phyloP scores from a whole-genome alignment of 768 basidiomycete genomes.

The Hypsizygus marmoreus region DNA sequence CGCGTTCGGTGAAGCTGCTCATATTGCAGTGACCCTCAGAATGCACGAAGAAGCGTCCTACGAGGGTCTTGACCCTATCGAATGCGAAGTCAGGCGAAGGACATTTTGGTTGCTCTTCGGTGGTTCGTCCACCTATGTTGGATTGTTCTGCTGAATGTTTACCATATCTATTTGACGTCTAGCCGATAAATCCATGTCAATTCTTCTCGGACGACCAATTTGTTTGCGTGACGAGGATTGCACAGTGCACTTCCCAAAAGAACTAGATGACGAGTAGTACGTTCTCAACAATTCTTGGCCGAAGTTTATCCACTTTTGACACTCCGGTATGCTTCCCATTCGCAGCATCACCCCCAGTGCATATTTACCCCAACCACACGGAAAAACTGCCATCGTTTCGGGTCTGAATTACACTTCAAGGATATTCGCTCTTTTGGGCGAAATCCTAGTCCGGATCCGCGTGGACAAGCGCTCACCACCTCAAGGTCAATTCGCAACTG shows the following conservation, averaged over 20 bases:
- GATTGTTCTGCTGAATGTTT: background rate
- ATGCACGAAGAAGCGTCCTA: slow-evolving; percentile 89
- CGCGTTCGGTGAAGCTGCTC: slow-evolving; percentile 83
- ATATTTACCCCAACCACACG: slow-evolving; percentile 85
- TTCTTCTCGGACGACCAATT: slow-evolving; percentile 81
- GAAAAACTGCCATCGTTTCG: slow-evolving; percentile 81
- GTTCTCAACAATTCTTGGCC: slow-evolving; percentile 35
- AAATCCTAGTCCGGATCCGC: slow-evolving; percentile 84
- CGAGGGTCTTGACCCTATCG: slow-evolving; percentile 80
- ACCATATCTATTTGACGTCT: slow-evolving; percentile 14
- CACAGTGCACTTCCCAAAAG: slow-evolving; percentile 84
- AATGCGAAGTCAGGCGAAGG: slow-evolving; percentile 83
- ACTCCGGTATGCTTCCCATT: slow-evolving; percentile 14
- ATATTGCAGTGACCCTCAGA: slow-evolving; percentile 78
- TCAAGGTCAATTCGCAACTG: slow-evolving; percentile 83
- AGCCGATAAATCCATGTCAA: slow-evolving; percentile 92
- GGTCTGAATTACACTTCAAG: slow-evolving; percentile 87
- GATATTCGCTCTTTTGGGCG: slow-evolving; percentile 83
- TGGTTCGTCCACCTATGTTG: slow-evolving; percentile 46
- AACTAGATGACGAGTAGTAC: slow-evolving; percentile 88
- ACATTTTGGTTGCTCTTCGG: slow-evolving; percentile 91
- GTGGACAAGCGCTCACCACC: slow-evolving; percentile 87
- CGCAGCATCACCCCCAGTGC: slow-evolving; percentile 79
- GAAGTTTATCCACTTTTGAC: slow-evolving; percentile 29
- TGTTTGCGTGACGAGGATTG: slow-evolving; percentile 90